Evolutionary conservation across 345 rosid species (phyloP), one percentile per base, ranked within the genome.

Genomic region (Erodium maritimum): DNA sequence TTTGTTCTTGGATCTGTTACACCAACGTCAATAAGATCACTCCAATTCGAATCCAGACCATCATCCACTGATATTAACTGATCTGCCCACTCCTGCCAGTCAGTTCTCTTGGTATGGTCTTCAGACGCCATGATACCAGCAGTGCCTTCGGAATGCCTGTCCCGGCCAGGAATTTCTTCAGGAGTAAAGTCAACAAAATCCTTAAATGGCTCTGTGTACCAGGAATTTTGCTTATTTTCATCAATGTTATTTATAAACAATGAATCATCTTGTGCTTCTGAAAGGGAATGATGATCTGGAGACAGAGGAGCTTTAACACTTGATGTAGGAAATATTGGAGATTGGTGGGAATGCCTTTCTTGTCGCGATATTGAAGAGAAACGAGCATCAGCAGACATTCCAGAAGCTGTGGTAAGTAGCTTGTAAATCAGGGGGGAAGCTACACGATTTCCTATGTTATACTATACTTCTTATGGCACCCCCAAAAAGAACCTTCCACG

Each of bases 11-110:
- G 65, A 50, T 81, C 80, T 50, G 63, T 24, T 12, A 37, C 69
- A 62, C 74, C 71, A 61, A 71, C 72, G 62, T 82, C 80, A 55
- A 54, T 70, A 61, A 88, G 81, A 73, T 81, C 88, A 18, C 80
- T 71, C 95, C 96, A 91, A 56, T 82, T 75, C 24, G 84, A 75
- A 19, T 79, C 91, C 20, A 71, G 61, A 33, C 72, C 72, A 72
- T 79, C 89, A 71, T 76, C 87, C 61, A 61, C 82, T 62, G 86
- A 74, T 25, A 86, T 79, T 69, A 82, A 65, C 57, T 73, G 80
- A 72, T 86, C 80, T 0, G 87, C 82, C 91, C 88, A 85, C 55
- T 83, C 85, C 50, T 69, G 75, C 93, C 83, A 86, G 55, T 83
- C 78, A 23, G 59, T 59, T 70, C 76, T 72, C 68, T 67, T 75